Base-by-base conservation (phyloP, 2,329 filamentous ascomycete species). In the Fusarium sp. region DNA sequence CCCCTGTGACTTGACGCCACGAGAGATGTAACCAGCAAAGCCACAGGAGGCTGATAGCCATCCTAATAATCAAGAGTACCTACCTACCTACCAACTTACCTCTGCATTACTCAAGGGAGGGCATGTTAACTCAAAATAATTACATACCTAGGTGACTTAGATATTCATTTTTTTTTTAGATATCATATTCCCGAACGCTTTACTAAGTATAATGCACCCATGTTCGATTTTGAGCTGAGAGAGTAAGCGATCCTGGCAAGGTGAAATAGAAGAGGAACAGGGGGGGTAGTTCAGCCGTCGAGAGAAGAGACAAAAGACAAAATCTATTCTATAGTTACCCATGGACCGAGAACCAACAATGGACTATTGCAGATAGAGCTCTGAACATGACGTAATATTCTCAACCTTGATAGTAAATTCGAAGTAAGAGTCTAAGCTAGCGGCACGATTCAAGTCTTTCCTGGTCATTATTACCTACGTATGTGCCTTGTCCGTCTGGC, bases 21-120 rank as follows among this genome's bases (percentile, higher is more conserved):
- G 62, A 41, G 28, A 14, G 36, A 52, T 28, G 30, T 6, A 26
- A 15, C 26, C 50, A 41, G 30, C 24, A 30, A 28, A 70, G 71
- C 71, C 71, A 74, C 71, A 68, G 22, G 67, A 44, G 71, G 71
- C 71, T 68, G 62, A 15, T 34, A 20, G 30, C 30, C 48, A 20
- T 24, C 30, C 22, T 51, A 15, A 32, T 32, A 24, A n/a, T 22
- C 15, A 34, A 34, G 30, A 32, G 48, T 34, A 34, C 22, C 32
- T 54, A 32, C 22, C 32, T 34, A 34, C 22, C 32, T 48, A 34
- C 22, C 32, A 15, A 34, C 13, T 17, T 36, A 36, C 34, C 28
- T 54, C 36, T 39, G 20, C 8, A 26, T 54, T 28, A 39, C 8
- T 28, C 8, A 54, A 22, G n/a, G 24, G 18, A 22, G 34, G 14